phyloP scores from a whole-genome alignment of 2,329 filamentous ascomycete species.

The Botryotinia calthae region DNA sequence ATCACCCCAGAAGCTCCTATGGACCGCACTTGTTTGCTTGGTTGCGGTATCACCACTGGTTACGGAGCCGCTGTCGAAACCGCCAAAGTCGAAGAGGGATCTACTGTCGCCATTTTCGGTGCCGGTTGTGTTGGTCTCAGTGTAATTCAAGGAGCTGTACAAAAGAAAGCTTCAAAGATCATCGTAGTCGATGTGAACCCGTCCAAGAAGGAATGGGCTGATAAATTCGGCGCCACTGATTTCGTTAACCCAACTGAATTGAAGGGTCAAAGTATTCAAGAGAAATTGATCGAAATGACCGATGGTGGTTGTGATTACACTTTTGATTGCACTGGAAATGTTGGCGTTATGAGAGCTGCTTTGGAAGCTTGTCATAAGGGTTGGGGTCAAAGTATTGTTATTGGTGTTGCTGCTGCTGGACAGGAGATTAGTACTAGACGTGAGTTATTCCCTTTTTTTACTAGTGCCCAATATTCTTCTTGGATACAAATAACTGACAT shows the following conservation, averaged over 20 bases:
- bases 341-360: conserved; percentile 90
- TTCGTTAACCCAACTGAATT: conserved; percentile 92
- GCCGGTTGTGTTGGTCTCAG: conserved; percentile 94
- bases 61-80: conserved; percentile 96
- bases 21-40: conserved; percentile 93
- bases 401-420: conserved; percentile 92
- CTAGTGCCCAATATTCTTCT: background rate
- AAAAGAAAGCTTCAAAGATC: conserved; percentile 45
- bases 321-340: conserved; percentile 98
- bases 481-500: background rate
- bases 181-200: conserved; percentile 79
- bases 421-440: conserved; percentile 93
- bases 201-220: conserved; percentile 83
- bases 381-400: conserved; percentile 97
- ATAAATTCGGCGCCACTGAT: conserved; percentile 93
- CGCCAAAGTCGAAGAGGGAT: conserved; percentile 85
- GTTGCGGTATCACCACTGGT: conserved; percentile 97
- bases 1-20: conserved; percentile 88
- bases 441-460: conserved; percentile 51
- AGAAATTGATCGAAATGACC: conserved; percentile 94
- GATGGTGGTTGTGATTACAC: conserved; percentile 98
- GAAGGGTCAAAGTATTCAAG: conserved; percentile 76
- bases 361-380: conserved; percentile 99
- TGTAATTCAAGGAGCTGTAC: conserved; percentile 89
- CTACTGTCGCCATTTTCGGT: conserved; percentile 88